Evolutionary conservation across 495 filamentous ascomycete species (phyloP).

Genomic region (Tuber indicum): DNA sequence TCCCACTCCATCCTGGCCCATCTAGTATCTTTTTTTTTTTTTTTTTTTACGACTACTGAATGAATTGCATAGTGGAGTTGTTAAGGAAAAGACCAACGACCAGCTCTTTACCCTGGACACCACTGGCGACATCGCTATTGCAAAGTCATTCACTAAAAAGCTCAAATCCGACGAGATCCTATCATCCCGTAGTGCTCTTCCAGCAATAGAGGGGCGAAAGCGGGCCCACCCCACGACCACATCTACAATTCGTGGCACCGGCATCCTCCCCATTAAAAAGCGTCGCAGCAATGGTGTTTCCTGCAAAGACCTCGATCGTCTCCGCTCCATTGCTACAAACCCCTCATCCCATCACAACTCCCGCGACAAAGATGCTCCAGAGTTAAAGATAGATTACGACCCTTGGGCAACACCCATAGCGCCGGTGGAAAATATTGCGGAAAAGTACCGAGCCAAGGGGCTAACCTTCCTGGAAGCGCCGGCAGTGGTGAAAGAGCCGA

Average conservation of each 20-base stretch:
- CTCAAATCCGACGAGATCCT: constrained; percentile 89
- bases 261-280: constrained; percentile 68
- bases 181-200: constrained; percentile 70
- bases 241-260: constrained; percentile 44
- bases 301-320: constrained; percentile 66
- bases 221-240: constrained; percentile 52
- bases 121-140: constrained; percentile 57
- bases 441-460: constrained; percentile 39
- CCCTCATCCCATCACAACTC: neutral
- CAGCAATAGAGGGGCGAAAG: constrained; percentile 69
- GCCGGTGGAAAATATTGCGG: constrained; percentile 47
- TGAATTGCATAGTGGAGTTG: constrained; percentile 60
- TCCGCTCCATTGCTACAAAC: constrained; percentile 62
- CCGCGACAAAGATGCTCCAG: constrained; percentile 14
- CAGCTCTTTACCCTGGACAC: constrained; percentile 78
- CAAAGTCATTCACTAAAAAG: constrained; percentile 56
- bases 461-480: constrained; percentile 58
- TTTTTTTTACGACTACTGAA: constrained; percentile 4
- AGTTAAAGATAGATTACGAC: constrained; percentile 57
- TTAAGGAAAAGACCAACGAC: constrained; percentile 52
- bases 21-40: neutral
- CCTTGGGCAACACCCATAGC: constrained; percentile 60
- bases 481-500: constrained; percentile 63
- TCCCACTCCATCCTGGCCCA: constrained; percentile 6
- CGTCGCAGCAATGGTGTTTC: constrained; percentile 67